Evolutionary conservation across 2,329 filamentous ascomycete species (phyloP), one percentile per base, ranked within the genome.

Genomic region (Colletotrichum theobromicola): DNA sequence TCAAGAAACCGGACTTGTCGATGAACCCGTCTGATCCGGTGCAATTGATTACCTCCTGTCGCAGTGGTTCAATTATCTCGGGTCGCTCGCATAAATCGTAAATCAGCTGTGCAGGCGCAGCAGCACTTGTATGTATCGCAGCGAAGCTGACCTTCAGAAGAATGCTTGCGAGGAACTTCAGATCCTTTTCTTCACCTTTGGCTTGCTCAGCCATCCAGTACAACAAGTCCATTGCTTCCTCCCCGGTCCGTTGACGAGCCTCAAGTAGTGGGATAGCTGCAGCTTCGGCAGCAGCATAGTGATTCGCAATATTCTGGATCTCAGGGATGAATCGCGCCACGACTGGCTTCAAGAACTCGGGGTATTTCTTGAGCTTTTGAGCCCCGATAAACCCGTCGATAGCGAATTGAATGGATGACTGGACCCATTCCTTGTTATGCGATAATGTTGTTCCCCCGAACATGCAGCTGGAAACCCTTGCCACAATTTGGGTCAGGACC

Each of bases 391-490:
- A 81, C 15, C 80, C 80, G 50, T 80, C 79, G 7, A 77, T 72
- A 1, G 82, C 78, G 63, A 81, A 84, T 34, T 76, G 63, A 21
- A 81, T 80, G 2, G 80, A 77, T 9, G 79, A 72, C 7, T 80
- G 30, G 1, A 84, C 72, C 79, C 82, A 84, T 46, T 81, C 77
- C 9, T 80, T 77, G 58, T 83, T 81, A 2, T 70, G 70, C 10
- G 74, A 77, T 6, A 82, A 74, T 9, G 57, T 58, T 9, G 66
- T 77, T 1, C 79, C 80, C 7, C 76, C 79, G 8, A 82, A 82
- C 79, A 82, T 82, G 37, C 80, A 74, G 65, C 74, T 78, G 1
- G 81, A 81, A 4, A 78, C 79, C 18, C 80, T 77, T n/a, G 79
- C 79, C 9, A 82, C 79, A 21, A 82, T 78, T 16, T 78, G 72